Evolutionary conservation across 2,329 filamentous ascomycete genomes (phyloP), one percentile per base, ranked within the genome.

Genomic region (Colletotrichum liriopes): DNA sequence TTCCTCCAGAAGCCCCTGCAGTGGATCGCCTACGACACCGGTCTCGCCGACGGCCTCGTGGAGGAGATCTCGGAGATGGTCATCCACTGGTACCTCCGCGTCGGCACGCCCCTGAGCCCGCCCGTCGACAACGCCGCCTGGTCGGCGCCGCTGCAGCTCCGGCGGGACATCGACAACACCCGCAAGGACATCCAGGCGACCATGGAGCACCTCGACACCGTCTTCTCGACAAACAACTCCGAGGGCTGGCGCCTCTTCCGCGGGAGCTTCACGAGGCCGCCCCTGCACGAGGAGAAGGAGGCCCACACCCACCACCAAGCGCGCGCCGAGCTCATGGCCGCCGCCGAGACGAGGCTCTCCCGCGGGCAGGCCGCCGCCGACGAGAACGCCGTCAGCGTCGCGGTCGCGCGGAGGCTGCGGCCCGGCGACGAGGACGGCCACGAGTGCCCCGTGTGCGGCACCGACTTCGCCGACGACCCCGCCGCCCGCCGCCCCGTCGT

Each of bases 1-100:
- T 63, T 49, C 60, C 43, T 52, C 60, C 43, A 18, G 12, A 49
- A 49, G 8, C 43, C 60, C 43, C 43, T 63, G 20, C 29, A 52
- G 32, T 63, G 60, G 60, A 9, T 63, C 47, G 60, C 60, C 43
- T 52, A 63, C 47, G 60, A 63, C 23, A 29, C 41, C 26, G 60
- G 60, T 43, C 32, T 63, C 43, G 39, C n/a, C 60, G 60, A 63
- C 60, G 12, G 20, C 7, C 60, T 63, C 43, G 32, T 52, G 20
- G 26, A 26, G 41, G 43, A 63, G 49, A 49, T 49, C 29, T 63
- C 49, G 0, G 49, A 49, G 29, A 16, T 52, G 3, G 29, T 63
- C 29, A 49, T 63, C 60, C 29, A 63, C 60, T 52, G 43, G 60
- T 63, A 49, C 60, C 60, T 52, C 43, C 49, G 43, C 60, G 29